phyloP scores from a whole-genome alignment of 176 grass and related monocot genomes.

The Aegilops bicornis region DNA sequence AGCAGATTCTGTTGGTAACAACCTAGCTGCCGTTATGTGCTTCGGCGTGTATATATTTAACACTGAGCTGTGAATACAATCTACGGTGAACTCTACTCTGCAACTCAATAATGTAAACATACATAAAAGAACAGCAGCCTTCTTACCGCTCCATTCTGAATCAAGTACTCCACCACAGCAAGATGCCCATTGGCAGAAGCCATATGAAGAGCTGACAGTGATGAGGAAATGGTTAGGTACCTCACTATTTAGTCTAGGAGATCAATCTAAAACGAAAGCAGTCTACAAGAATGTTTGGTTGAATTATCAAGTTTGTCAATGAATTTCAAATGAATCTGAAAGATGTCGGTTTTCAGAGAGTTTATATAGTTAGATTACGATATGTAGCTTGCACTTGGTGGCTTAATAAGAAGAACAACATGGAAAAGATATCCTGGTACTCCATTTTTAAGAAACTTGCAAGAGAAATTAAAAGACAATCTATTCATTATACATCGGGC shows the following conservation, averaged over 20 bases:
- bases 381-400: neutral
- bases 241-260: neutral
- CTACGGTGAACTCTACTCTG: neutral
- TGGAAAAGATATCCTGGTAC: neutral
- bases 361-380: neutral
- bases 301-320: neutral
- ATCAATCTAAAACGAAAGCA: neutral
- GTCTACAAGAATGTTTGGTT: neutral
- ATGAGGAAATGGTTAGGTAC: slow-evolving; percentile 24
- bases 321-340: neutral
- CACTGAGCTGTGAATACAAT: neutral
- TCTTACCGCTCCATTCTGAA: slow-evolving; percentile 81
- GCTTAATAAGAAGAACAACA: neutral
- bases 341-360: neutral
- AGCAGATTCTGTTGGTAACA: neutral
- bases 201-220: slow-evolving; percentile 85
- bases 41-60: neutral
- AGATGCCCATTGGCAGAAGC: slow-evolving; percentile 91
- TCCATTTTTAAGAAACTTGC: neutral
- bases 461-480: neutral
- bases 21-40: neutral
- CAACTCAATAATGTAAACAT: neutral
- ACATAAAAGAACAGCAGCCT: neutral
- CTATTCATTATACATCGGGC: neutral
- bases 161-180: slow-evolving; percentile 85